Evolutionary conservation across 2,329 filamentous ascomycete genomes (phyloP).

Genomic region (Phialophora expanda): DNA sequence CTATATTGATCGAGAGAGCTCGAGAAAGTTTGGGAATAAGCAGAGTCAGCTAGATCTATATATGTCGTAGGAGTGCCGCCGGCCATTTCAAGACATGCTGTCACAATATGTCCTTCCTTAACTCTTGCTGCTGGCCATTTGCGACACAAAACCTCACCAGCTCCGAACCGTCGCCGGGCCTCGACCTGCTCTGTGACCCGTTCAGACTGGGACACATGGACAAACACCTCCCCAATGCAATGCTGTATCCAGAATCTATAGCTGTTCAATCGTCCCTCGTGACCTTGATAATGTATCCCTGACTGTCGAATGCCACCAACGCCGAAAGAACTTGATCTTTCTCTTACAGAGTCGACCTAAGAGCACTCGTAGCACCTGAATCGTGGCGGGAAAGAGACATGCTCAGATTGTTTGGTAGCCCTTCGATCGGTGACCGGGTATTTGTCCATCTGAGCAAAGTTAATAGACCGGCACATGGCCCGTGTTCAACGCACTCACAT

Average conservation of each 20-base stretch:
- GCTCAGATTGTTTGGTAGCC: slow-evolving; percentile 40
- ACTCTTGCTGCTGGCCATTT: slow-evolving; percentile 10
- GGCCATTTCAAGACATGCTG: not conserved
- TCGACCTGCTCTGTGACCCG: not conserved
- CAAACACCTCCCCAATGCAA: slow-evolving; percentile 31
- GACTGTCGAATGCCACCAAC: slow-evolving; percentile 20
- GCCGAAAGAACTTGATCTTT: slow-evolving; percentile 14
- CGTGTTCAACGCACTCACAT: slow-evolving; percentile 65
- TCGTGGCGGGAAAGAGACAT: slow-evolving; percentile 44
- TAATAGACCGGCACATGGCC: slow-evolving; percentile 41
- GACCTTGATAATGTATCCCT: slow-evolving; percentile 18
- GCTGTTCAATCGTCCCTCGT: slow-evolving; percentile 27
- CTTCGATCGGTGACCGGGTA: slow-evolving; percentile 28
- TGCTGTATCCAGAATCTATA: slow-evolving; percentile 35
- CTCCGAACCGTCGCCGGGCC: not conserved
- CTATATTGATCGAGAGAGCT: not conserved
- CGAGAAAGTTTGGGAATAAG: slow-evolving; percentile 6
- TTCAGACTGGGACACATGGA: not conserved
- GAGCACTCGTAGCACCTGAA: slow-evolving; percentile 49
- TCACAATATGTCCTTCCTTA: slow-evolving; percentile 3
- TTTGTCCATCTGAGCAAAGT: slow-evolving; percentile 43
- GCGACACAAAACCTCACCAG: not conserved
- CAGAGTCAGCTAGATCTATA: slow-evolving; percentile 18
- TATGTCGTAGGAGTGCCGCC: not conserved
- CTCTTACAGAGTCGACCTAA: slow-evolving; percentile 46